Conservation (phyloP, 345 rosid species). For the Populus simonii region DNA sequence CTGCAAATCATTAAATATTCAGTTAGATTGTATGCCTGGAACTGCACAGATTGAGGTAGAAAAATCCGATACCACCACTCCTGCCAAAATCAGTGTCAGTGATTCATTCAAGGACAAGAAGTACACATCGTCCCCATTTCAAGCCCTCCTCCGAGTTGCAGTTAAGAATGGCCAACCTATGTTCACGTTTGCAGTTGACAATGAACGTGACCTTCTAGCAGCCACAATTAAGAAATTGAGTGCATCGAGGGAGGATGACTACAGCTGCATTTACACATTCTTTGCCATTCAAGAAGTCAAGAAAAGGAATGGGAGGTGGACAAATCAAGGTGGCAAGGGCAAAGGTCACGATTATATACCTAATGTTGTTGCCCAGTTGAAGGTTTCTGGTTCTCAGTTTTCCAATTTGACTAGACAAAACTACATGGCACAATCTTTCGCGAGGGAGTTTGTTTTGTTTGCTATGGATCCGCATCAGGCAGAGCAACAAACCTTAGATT, state of each 20-base stretch:
- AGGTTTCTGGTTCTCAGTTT: constrained; percentile 53
- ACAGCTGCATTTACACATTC: constrained; percentile 64
- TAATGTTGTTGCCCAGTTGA: constrained; percentile 73
- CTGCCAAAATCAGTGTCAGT: constrained; percentile 31
- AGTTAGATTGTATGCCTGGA: not conserved
- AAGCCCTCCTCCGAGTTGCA: constrained; percentile 81
- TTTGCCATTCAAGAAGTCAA: constrained; percentile 64
- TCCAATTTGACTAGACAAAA: constrained; percentile 26
- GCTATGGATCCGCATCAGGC: constrained; percentile 49
- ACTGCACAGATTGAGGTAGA: constrained; percentile 36
- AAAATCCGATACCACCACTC: constrained; percentile 37
- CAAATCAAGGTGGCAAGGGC: constrained; percentile 58
- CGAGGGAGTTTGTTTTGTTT: constrained; percentile 67
- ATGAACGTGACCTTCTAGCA: constrained; percentile 65
- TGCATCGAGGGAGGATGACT: constrained; percentile 45
- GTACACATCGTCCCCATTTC: constrained; percentile 43
- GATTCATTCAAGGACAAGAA: constrained; percentile 37
- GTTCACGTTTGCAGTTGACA: constrained; percentile 81
- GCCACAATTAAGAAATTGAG: constrained; percentile 53
- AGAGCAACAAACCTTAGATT: constrained; percentile 41
- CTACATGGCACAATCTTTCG: constrained; percentile 27
- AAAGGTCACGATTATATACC: constrained; percentile 62
- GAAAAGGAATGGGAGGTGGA: constrained; percentile 77
- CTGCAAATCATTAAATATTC: constrained; percentile 14
- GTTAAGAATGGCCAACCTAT: constrained; percentile 80